Percentiles rank a stretch among this genome's conserved stretches.
These are phyloP conservation scores for Hypomyces rosellus DNA, from an alignment of 2,329 filamentous ascomycete genomes.

Conservation along the genomic window DNA sequence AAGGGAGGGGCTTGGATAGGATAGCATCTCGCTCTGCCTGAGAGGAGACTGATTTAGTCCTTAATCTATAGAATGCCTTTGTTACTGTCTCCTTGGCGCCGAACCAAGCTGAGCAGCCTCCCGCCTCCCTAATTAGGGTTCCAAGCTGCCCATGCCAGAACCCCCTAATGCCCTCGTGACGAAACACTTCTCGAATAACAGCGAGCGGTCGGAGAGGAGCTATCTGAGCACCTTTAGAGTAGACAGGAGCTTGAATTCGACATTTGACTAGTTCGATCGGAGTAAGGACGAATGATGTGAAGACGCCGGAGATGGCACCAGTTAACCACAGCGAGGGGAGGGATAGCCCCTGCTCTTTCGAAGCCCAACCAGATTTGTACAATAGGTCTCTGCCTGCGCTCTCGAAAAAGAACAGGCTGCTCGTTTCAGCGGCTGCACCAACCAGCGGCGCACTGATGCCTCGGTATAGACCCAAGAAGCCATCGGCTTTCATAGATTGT, in stretches of 20 bases:
- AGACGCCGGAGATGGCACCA: constrained; percentile 78
- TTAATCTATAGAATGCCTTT: constrained; percentile 58
- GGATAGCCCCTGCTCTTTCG: constrained; percentile 56
- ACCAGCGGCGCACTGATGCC: constrained; percentile 88
- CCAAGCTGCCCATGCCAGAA: constrained; percentile 96
- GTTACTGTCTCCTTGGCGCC: constrained; percentile 79
- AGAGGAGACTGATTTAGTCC: constrained; percentile 36
- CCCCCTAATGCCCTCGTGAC: constrained; percentile 71
- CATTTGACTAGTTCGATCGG: constrained; percentile 97
- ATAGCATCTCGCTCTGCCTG: constrained; percentile 35
- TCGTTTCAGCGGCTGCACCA: constrained; percentile 87
- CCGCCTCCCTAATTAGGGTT: constrained; percentile 88
- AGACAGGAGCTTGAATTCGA: constrained; percentile 78
- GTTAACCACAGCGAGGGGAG: constrained; percentile 71
- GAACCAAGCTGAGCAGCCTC: constrained; percentile 93
- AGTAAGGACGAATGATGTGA: constrained; percentile 86
- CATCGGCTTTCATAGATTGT: constrained; percentile 74
- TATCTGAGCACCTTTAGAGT: constrained; percentile 33
- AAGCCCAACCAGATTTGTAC: constrained; percentile 44
- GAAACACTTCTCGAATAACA: constrained; percentile 74
- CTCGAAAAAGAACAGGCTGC: constrained; percentile 89
- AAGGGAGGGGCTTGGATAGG: constrained; percentile 53
- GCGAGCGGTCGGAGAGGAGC: constrained; percentile 56
- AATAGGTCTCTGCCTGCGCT: constrained; percentile 63
- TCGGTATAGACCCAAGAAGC: constrained; percentile 77